Evolutionary conservation across 2,329 filamentous ascomycete species (phyloP), one percentile per base, ranked within the genome.

Genomic region (Apiospora rasikravindrae): DNA sequence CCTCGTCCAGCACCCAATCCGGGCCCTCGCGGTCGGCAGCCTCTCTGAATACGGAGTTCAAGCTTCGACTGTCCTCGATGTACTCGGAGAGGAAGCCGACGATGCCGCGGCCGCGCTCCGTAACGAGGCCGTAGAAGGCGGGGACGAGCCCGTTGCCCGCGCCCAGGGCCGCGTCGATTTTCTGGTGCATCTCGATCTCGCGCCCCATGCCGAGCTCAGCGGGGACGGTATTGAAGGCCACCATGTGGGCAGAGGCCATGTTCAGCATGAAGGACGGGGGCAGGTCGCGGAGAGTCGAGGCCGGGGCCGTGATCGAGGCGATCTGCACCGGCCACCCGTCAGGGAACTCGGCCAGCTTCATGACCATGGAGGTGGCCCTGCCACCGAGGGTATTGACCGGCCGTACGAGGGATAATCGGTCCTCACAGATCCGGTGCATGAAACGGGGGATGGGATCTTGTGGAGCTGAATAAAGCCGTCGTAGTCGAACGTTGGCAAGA

Each of bases 301-400:
- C 5, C 26, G 16, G 24, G 26, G 4, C 5, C 26, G 16, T 14
- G 26, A 1, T 14, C 3, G 51, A 6, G 4, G 4, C 13, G 26
- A 57, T 4, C 16, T 42, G 26, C 1, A 13, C 16, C 0, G 51
- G 51, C 61, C 61, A 67, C 10, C 5, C 19, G 19, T 44, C 26
- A 6, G 66, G 66, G 42, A 68, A 47, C n/a, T 68, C 66, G 11
- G 42, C 42, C 0, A 68, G 14, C 40, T 68, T 68, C 66, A 68
- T 57, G 2, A 57, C 51, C 51, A 57, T 26, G 51, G 51, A 22
- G n/a, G n/a, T n/a, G n/a, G n/a, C n/a, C n/a, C n/a, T 14, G 40
- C 0, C 8, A 8, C 45, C 45, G 0, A 8, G 5, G n/a, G 26
- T 14, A 2, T 24, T 19, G 2, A 13, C 10, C 11, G 2, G 0